Conservation (phyloP, 1,139 yeast species). For the Pichia sp. region DNA sequence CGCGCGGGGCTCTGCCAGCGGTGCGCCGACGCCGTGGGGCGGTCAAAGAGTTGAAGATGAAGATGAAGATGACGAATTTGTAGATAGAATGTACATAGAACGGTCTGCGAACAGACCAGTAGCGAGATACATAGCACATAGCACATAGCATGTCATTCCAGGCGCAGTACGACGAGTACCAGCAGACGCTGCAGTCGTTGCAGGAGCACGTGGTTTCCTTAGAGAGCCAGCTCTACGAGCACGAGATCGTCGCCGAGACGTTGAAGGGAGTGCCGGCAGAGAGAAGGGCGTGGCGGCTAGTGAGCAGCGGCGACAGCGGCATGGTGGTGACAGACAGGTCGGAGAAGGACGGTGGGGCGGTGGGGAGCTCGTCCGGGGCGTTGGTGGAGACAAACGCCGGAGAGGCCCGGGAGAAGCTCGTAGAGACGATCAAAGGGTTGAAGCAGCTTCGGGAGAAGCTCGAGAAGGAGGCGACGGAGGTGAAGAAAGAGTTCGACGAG, state of each 20-base stretch:
- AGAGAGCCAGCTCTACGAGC: constrained; percentile 47
- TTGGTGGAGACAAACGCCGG: constrained; percentile 77
- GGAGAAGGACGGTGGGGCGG: neutral
- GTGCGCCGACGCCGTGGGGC: constrained; percentile 47
- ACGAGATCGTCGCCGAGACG: constrained; percentile 51
- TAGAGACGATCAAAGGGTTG: constrained; percentile 50
- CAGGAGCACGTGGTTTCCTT: constrained; percentile 54
- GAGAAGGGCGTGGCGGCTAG: constrained; percentile 87
- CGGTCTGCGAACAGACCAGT: neutral
- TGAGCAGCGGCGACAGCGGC: constrained; percentile 53
- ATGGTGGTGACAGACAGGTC: neutral
- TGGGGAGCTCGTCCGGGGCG: constrained; percentile 35
- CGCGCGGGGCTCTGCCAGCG: constrained; percentile 60
- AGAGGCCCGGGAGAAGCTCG: constrained; percentile 66
- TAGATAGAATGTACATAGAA: neutral
- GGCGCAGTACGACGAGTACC: constrained; percentile 48
- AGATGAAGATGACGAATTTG: neutral
- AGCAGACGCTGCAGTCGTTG: constrained; percentile 53
- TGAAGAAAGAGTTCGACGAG: constrained; percentile 53
- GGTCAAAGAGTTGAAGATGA: neutral
- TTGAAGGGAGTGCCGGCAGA: constrained; percentile 46
- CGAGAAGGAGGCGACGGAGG: constrained; percentile 43
- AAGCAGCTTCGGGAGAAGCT: constrained; percentile 41
- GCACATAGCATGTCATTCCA: neutral
- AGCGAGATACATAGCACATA: neutral